Evolutionary conservation across 78 protist genomes (phyloP).

Genomic region (Dictyostelium firmibasis): DNA sequence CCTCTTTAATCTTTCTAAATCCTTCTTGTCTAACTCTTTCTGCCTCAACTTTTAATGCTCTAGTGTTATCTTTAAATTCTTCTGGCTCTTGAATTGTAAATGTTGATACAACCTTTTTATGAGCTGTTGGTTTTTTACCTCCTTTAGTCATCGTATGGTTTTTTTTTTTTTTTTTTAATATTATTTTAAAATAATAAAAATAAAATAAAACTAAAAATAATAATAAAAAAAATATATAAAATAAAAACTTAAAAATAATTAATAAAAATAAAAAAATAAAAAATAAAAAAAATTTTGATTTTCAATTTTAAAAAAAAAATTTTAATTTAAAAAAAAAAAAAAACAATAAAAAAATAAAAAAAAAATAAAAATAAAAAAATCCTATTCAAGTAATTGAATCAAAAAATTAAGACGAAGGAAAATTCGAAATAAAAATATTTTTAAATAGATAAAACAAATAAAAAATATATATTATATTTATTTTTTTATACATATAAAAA

Average conservation of each 20-base stretch:
- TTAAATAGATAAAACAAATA: too few species aligned
- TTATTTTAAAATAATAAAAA: neutral
- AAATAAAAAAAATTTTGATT: neutral
- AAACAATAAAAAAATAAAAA: neutral
- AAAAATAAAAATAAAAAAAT: neutral
- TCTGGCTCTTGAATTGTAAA: conserved; percentile 39
- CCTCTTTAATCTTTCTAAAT: neutral
- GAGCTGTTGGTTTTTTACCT: neutral
- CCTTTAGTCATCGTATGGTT: conserved; percentile 1
- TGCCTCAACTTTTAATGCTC: neutral
- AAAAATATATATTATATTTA: too few species aligned
- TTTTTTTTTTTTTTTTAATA: neutral
- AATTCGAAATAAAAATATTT: neutral
- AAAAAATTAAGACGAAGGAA: neutral
- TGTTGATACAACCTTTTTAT: neutral
- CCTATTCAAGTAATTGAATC: neutral
- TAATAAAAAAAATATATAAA: neutral
- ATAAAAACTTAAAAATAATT: neutral
- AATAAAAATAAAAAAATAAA: neutral
- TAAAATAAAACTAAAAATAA: neutral
- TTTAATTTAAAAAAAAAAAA: neutral
- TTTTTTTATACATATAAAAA: too few species aligned
- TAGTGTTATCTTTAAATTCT: conserved; percentile 2
- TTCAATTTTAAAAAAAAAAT: neutral
- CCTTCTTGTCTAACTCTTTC: conserved; percentile 13